Base-by-base conservation (phyloP, 306 rosid species). In the Prosopis cineraria region DNA sequence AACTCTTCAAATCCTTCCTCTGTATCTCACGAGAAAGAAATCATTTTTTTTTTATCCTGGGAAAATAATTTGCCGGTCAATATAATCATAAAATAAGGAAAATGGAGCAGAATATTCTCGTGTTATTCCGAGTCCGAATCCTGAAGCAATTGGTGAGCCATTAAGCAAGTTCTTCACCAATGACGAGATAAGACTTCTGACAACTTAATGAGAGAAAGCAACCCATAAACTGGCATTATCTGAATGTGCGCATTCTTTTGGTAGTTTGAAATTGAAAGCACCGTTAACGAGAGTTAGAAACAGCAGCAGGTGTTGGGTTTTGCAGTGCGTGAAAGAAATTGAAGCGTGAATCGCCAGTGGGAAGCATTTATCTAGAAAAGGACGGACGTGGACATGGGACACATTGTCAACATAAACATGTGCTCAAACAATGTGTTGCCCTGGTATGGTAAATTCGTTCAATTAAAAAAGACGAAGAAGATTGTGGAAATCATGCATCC, bases 291-390 rank as follows among this genome's bases (percentile, higher is more conserved):
- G 30, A 70, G 79, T 79, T 77, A 68, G 73, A n/a, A 71, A 76
- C 70, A 88, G 75, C 59, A 29, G 10, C 53, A 50, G 80, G 43
- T 43, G 60, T 24, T 72, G 67, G 30, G 74, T 79, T 45, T 75
- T 80, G 53, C 58, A 50, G 60, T 59, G 64, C 37, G 47, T 47
- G 36, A 29, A n/a, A 33, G 75, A 68, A 31, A 59, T 27, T 47
- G 73, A 76, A 68, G 66, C 75, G 68, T 80, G 84, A 78, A 29
- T 83, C 79, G 39, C 72, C 60, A 75, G 79, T 44, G 14, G 55
- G 75, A 39, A 40, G 84, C 52, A 64, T 31, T 75, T 63, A 16
- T 69, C 59, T 27, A 16, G 67, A 71, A 78, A 56, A 78, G 48
- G 63, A 70, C 30, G 70, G 68, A 53, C 58, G 72, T 45, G 30